Evolutionary conservation across 805 yeast genomes (phyloP), one percentile per base, ranked within the genome.

Genomic region (Lipomyces mesembrius): DNA sequence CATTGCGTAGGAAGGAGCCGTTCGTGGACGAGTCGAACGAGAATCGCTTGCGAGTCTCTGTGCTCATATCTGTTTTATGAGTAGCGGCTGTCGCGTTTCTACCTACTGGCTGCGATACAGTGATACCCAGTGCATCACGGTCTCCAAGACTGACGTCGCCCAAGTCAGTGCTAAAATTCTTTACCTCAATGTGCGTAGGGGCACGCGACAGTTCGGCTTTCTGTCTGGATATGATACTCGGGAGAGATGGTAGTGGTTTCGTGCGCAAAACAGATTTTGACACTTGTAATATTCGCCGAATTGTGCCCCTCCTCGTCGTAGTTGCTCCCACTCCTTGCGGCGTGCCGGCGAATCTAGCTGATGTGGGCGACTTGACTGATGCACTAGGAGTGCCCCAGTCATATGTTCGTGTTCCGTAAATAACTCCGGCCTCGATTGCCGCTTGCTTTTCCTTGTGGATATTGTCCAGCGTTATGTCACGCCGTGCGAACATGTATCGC

Each of bases 331-430:
- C 20, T 7, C 17, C 8, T 2, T 5, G 17, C 4, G 11, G 12
- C 1, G 34, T 14, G n/a, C 7, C 20, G 4, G 8, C 25, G 34
- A 52, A 25, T 7, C 34, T 25, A n/a, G 29, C 55, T 9, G 55
- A 14, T 14, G 27, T 27, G 17, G 55, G 63, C 29, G 63, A 49
- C 25, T 58, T 27, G 43, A 25, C 63, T n/a, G 84, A 46, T 29
- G 60, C 12, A 17, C 22, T 27, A 20, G 56, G 35, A 1, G 68
- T 56, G 0, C 85, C 85, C 86, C 86, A 83, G 54, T 82, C 83
- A 69, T 83, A 85, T 12, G 82, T 81, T 39, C 84, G 75, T 14
- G 85, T 83, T 7, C 86, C 86, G 43, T 77, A 77, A 7, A 83
- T 83, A 35, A 67, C 73, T 59, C 70, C 77, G 27, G 68, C 76